These are phyloP conservation scores for Avena sativa DNA, from an alignment of 176 grass and related monocot genomes.

Conservation along the genomic window DNA sequence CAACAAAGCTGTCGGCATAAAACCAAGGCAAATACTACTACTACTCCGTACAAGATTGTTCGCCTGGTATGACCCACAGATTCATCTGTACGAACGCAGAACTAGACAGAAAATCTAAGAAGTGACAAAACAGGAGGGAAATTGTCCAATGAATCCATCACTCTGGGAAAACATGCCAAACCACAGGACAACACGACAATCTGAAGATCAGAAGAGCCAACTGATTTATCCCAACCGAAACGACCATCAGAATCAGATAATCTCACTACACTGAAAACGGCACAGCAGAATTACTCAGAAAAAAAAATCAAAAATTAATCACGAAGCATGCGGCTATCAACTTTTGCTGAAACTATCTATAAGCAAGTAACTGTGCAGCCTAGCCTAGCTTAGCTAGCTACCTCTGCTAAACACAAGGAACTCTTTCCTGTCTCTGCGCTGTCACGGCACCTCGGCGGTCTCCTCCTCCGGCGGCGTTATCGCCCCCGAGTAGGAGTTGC, in stretches of 20 bases:
- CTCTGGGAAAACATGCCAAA: constrained; percentile 30
- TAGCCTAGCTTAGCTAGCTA: constrained; percentile 43
- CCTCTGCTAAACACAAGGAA: constrained; percentile 33
- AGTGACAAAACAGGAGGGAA: background rate
- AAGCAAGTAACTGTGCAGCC: constrained; percentile 52
- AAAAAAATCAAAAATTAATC: constrained; percentile 22
- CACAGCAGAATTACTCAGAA: constrained; percentile 22
- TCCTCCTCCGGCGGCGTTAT: constrained; percentile 67
- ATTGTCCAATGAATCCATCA: constrained; percentile 27
- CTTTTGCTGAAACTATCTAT: constrained; percentile 60
- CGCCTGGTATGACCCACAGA: too few species aligned
- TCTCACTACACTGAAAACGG: background rate
- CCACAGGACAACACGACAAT: constrained; percentile 22
- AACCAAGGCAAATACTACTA: background rate
- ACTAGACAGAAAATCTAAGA: background rate
- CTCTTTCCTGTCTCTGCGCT: background rate
- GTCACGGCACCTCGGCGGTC: constrained; percentile 44
- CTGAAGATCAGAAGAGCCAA: constrained; percentile 41
- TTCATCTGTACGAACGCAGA: background rate
- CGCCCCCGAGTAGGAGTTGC: constrained; percentile 59
- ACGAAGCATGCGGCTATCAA: constrained; percentile 47
- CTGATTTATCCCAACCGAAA: constrained; percentile 37
- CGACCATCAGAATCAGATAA: constrained; percentile 21
- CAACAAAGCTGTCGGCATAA: background rate
- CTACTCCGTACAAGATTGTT: background rate